Base-by-base conservation (phyloP, 1,284 basidiomycete species). In the Schizophyllum amplum region DNA sequence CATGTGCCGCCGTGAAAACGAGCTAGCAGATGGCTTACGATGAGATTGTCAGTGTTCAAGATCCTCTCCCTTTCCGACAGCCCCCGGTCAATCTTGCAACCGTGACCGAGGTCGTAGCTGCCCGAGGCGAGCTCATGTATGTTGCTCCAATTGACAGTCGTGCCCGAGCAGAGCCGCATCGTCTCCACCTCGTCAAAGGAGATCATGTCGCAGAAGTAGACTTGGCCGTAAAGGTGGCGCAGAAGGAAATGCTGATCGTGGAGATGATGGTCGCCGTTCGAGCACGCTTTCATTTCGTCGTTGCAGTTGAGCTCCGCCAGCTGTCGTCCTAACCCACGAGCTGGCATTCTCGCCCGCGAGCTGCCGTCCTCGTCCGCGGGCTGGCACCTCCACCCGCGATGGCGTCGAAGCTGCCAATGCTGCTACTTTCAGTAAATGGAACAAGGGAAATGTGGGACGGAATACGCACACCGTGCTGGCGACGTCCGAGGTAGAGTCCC, bases 201-300 rank as follows among this genome's bases (percentile, higher is more conserved):
- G 58, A n/a, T n/a, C n/a, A 71, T 67, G 62, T 61, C 64, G 67
- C 74, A 75, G 24, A 50, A 50, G 63, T 67, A 52, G 50, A 73
- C 71, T 73, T 71, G 58, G 71, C 72, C 20, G 72, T 70, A 13
- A 71, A 51, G 50, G 68, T 70, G 56, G 69, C 63, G 23, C 72
- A 74, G 65, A 74, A 74, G 5, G 72, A 71, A 56, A 74, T 71
- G 46, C n/a, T n/a, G n/a, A n/a, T n/a, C n/a, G n/a, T n/a, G n/a
- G n/a, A n/a, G n/a, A n/a, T n/a, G n/a, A n/a, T n/a, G n/a, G n/a
- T 73, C 69, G 61, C 71, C 71, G 42, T 64, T 61, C 26, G 53
- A 55, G 65, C 73, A 74, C 15, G 61, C 70, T 26, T 65, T 61
- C 54, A 63, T 66, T n/a, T 60, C 52, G 60, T 74, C 71, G 17